Percentiles rank a stretch among this genome's conserved stretches.
Evolutionary conservation across 2,329 filamentous ascomycete species (phyloP).

Genomic region (Xylariaceae sp.): DNA sequence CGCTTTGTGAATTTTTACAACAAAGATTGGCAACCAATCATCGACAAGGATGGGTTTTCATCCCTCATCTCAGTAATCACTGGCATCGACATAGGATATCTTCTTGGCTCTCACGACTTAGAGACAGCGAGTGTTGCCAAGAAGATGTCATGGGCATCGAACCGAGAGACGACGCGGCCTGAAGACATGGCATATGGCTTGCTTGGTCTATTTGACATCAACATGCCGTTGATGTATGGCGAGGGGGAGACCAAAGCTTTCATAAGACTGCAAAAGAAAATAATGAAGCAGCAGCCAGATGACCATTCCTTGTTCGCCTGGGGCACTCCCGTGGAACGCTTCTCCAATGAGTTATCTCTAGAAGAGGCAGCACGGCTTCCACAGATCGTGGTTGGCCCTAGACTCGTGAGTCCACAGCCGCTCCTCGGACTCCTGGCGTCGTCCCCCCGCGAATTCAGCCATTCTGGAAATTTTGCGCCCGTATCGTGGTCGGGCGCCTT

Average conservation of each 20-base stretch:
- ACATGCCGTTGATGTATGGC: conserved; percentile 12
- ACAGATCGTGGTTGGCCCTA: too few relatives aligned
- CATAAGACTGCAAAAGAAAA: conserved; percentile 7
- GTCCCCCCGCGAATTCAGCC: too few relatives aligned
- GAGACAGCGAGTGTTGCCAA: too few relatives aligned
- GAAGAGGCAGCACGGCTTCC: too few relatives aligned
- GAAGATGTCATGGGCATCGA: conserved; percentile 9
- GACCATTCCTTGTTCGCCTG: conserved; percentile 13
- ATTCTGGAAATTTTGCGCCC: too few relatives aligned
- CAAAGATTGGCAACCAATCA: conserved; percentile 4
- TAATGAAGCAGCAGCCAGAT: conserved; percentile 9
- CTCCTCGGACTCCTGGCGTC: too few relatives aligned
- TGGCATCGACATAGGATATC: conserved; percentile 1
- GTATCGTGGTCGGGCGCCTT: too few relatives aligned
- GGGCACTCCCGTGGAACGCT: background rate
- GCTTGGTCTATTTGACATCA: conserved; percentile 11
- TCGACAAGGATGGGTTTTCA: conserved; percentile 3
- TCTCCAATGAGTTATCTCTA: too few relatives aligned
- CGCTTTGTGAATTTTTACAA: conserved; percentile 1
- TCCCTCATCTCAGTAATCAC: conserved; percentile 2
- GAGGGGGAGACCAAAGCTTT: conserved; percentile 8
- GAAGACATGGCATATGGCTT: conserved; percentile 13
- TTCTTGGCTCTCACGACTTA: background rate
- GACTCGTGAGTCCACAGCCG: too few relatives aligned
- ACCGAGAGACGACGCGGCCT: conserved; percentile 5